These are phyloP conservation scores for Vigna hirtella DNA, from an alignment of 306 rosid genomes.

Conservation along the genomic window DNA sequence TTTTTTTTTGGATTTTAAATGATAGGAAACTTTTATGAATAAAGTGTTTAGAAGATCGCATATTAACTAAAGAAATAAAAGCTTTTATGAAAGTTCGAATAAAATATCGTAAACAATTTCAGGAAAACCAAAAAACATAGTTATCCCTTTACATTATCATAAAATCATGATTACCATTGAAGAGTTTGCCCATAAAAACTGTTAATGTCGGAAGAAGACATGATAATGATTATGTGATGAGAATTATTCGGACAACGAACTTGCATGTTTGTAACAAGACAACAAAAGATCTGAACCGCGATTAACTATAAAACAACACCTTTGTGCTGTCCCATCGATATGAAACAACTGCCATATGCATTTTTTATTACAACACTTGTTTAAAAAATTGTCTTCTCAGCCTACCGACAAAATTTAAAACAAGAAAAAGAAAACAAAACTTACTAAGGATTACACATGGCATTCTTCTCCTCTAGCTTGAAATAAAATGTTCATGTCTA, in stretches of 20 bases:
- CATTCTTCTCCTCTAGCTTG: slow-evolving; percentile 43
- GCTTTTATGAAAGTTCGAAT: background rate
- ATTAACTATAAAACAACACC: slow-evolving; percentile 35
- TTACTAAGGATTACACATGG: slow-evolving; percentile 46
- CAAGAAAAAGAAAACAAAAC: slow-evolving; percentile 54
- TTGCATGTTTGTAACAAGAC: background rate
- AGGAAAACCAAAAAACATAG: background rate
- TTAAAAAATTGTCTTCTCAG: slow-evolving; percentile 51
- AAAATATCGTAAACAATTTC: background rate
- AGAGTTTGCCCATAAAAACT: background rate
- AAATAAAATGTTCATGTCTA: slow-evolving; percentile 48
- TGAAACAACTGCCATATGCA: slow-evolving; percentile 30
- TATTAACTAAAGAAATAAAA: too few relatives aligned
- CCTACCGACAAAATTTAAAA: slow-evolving; percentile 36
- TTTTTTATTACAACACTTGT: slow-evolving; percentile 45
- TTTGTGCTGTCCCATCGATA: slow-evolving; percentile 36
- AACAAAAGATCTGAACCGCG: background rate
- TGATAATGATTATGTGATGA: background rate
- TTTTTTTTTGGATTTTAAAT: too few relatives aligned
- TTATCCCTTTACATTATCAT: background rate
- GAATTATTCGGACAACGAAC: background rate
- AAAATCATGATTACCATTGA: background rate
- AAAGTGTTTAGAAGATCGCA: too few relatives aligned
- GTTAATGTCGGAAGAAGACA: background rate
- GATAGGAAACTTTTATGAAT: too few relatives aligned